phyloP scores from a whole-genome alignment of 2,329 filamentous ascomycete genomes.

The Acephala macrosclerotiorum region DNA sequence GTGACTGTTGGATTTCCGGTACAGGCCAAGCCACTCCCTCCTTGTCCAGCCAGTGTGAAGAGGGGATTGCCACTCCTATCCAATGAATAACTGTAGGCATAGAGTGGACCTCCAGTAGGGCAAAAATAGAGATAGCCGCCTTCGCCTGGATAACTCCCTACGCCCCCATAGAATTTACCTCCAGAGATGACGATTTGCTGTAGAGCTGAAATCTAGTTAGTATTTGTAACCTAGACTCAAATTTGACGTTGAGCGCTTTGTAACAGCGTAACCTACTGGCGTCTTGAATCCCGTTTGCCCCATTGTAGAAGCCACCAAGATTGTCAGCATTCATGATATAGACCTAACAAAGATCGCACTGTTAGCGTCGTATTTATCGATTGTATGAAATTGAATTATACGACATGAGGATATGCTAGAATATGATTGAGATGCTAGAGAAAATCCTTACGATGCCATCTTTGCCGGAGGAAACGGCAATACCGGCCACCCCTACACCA shows the following conservation, averaged over 20 bases:
- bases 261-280: background rate
- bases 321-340: slow-evolving; percentile 22
- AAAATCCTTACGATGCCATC: slow-evolving; percentile 2
- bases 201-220: background rate
- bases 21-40: background rate
- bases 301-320: slow-evolving; percentile 23
- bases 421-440: background rate
- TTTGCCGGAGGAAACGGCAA: slow-evolving; percentile 19
- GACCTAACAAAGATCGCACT: background rate
- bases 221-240: background rate
- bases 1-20: slow-evolving; percentile 4
- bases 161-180: slow-evolving; percentile 6
- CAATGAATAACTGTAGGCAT: slow-evolving; percentile 5
- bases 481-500: slow-evolving; percentile 13
- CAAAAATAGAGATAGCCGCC: slow-evolving; percentile 20
- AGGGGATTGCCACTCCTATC: slow-evolving; percentile 6
- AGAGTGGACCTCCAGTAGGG: slow-evolving; percentile 5
- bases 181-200: background rate
- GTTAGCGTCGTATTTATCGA: background rate
- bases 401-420: no score
- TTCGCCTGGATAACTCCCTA: slow-evolving; percentile 19
- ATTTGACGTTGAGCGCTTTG: background rate
- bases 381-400: no score
- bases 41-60: slow-evolving; percentile 11
- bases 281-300: background rate